Percentiles rank a stretch among this genome's conserved stretches.
Conservation (phyloP, 345 rosid genomes). For the Salix exigua region DNA sequence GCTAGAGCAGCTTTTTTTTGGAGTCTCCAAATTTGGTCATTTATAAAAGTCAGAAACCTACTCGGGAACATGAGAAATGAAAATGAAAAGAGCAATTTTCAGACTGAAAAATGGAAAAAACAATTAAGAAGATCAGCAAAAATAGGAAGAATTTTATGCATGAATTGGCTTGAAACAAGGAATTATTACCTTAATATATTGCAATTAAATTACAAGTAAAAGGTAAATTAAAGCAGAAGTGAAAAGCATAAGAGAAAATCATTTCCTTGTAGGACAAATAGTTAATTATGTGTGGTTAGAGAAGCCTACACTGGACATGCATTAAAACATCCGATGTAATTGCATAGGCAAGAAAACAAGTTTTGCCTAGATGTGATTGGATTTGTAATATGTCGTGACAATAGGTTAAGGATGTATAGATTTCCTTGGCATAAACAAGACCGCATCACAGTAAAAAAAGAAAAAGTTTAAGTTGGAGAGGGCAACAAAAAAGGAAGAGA, state of each 20-base stretch:
- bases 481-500: neutral
- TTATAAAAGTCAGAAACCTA: slow-evolving; percentile 92
- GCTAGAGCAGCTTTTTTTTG: slow-evolving; percentile 70
- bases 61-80: slow-evolving; percentile 9
- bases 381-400: neutral
- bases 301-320: neutral
- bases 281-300: neutral
- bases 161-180: neutral
- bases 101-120: neutral
- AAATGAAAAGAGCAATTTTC: neutral
- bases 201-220: neutral
- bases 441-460: neutral
- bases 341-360: neutral
- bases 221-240: neutral
- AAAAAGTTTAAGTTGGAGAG: neutral
- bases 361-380: neutral
- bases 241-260: neutral
- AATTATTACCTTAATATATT: neutral
- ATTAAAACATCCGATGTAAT: neutral
- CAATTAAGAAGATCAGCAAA: neutral
- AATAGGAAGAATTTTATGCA: neutral
- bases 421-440: neutral
- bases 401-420: neutral
- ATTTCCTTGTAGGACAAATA: neutral
- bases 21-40: slow-evolving; percentile 68